phyloP scores from a whole-genome alignment of 148 eudicot species.

The Hydrangea macrophylla region DNA sequence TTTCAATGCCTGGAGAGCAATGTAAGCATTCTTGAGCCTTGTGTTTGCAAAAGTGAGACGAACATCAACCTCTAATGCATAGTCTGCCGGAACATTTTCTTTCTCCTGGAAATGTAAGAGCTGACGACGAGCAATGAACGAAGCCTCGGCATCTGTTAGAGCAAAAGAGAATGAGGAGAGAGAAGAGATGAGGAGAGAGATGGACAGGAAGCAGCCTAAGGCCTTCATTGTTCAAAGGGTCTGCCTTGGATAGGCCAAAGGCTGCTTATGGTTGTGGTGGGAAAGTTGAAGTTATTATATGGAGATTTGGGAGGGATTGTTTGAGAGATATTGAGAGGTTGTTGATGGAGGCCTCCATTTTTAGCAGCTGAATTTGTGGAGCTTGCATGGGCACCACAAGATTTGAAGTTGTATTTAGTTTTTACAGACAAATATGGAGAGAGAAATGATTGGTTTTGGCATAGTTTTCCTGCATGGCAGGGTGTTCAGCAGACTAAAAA shows the following conservation, averaged over 20 bases:
- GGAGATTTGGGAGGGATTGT: no score
- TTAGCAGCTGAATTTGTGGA: background rate
- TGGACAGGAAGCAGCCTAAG: constrained; percentile 28
- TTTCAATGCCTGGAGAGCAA: constrained; percentile 69
- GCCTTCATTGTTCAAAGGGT: constrained; percentile 16
- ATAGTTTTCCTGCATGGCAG: background rate
- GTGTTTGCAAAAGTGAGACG: constrained; percentile 37
- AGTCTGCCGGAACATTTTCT: constrained; percentile 23
- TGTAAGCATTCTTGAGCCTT: constrained; percentile 58
- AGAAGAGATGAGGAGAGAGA: constrained; percentile 20
- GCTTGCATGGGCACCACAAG: background rate
- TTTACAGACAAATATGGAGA: background rate
- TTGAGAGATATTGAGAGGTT: no score
- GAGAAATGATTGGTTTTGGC: background rate
- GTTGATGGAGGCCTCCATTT: background rate
- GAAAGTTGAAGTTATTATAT: constrained; percentile 4
- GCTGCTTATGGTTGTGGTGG: constrained; percentile 23
- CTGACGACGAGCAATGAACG: constrained; percentile 36
- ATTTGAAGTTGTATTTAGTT: background rate
- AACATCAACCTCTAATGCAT: constrained; percentile 15
- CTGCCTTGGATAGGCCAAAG: constrained; percentile 19
- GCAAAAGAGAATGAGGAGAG: constrained; percentile 18
- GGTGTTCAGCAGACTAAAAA: background rate
- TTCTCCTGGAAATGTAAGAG: constrained; percentile 27
- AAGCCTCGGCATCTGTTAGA: constrained; percentile 27